Evolutionary conservation across 2,329 filamentous ascomycete genomes (phyloP), one percentile per base, ranked within the genome.

Genomic region (Botrytis elliptica): DNA sequence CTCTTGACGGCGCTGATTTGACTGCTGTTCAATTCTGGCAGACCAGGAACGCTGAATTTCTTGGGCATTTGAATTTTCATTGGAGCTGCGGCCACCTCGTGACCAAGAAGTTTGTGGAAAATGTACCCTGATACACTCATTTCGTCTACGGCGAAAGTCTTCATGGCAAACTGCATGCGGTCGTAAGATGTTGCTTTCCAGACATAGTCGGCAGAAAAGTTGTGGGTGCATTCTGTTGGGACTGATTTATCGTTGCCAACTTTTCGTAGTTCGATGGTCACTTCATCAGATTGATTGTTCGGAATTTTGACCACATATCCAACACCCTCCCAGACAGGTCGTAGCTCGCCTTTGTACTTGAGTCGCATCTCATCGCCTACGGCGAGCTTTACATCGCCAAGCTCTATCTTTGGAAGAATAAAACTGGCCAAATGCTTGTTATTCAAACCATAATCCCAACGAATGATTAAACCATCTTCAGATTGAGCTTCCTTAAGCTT

Each of bases 111-210:
- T 77, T 96, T 96, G 82, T 99, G 96, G 85, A 98, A 99, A 77
- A 99, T 97, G 84, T 98, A 99, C 55, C 96, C 96, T 36, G 96
- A 98, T 62, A 99, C 95, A 80, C 95, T 98, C 92, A 97, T 93
- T 83, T 99, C 96, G 79, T 99, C 95, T 63, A 98, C 91, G 9
- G 96, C 96, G 81, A 99, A 99, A 0, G 94, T 98, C 87, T 98
- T 98, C 95, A 99, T 98, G 72, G 96, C 97, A 77, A 95, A 90
- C 83, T 99, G 96, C 96, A 99, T 99, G 76, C 96, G 95, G 81
- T 99, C 96, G 82, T 99, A 99, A 0, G 95, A 98, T 0, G 97
- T 99, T 22, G 97, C 96, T 82, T 99, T 99, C 96, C 96, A 99
- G 73, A 99, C 96, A 81, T 99, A 99, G 82, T 99, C 96, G 77